phyloP scores from a whole-genome alignment of 345 rosid genomes.

The Lumnitzera racemosa region DNA sequence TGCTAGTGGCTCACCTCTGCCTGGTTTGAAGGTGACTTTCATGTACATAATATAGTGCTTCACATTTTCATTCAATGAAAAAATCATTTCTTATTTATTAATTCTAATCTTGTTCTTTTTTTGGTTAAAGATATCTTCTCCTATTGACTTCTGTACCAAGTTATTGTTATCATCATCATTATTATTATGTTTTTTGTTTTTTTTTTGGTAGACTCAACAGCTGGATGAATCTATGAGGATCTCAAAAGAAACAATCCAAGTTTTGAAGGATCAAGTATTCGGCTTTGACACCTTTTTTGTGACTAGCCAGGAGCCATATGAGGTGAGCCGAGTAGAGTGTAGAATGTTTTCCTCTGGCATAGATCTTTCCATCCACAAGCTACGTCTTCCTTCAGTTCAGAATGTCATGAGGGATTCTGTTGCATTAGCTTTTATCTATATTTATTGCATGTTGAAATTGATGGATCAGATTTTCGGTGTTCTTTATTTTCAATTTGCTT shows the following conservation, averaged over 20 bases:
- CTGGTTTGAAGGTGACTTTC: constrained; percentile 87
- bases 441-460: background rate
- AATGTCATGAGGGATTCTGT: background rate
- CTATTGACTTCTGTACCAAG: background rate
- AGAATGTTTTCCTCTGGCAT: constrained; percentile 1
- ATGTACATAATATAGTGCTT: too few species aligned
- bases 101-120: too few species aligned
- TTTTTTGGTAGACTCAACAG: constrained; percentile 54
- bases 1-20: constrained; percentile 83
- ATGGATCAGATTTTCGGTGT: constrained; percentile 1
- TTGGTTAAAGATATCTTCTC: background rate
- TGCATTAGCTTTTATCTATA: background rate
- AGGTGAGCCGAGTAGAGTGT: constrained; percentile 38
- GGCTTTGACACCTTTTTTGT: constrained; percentile 95
- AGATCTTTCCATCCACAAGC: constrained; percentile 1
- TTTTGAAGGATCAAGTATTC: constrained; percentile 86
- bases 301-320: constrained; percentile 94
- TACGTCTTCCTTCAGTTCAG: background rate
- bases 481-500: constrained; percentile 3
- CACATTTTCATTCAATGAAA: background rate
- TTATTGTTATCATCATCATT: too few species aligned
- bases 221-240: constrained; percentile 73
- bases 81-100: constrained; percentile 1
- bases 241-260: constrained; percentile 71
- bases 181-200: constrained; percentile 7